Base-by-base conservation (phyloP, 2,329 filamentous ascomycete genomes). In the Sphaceloma murrayae region DNA sequence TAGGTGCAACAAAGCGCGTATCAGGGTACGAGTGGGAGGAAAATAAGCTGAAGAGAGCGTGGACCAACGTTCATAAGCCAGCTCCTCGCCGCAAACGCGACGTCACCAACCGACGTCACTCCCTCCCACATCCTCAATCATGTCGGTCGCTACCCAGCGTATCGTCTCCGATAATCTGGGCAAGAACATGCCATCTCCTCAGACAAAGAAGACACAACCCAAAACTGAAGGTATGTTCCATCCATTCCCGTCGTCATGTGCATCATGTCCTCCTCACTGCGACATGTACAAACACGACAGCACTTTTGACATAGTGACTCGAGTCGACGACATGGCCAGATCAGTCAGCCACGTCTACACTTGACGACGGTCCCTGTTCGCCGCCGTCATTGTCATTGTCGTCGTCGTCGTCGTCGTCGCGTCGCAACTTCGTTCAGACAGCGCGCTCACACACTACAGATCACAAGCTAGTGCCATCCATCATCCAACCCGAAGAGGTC, bases 401-500 rank as follows among this genome's bases (percentile, higher is more conserved):
- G 24, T 27, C 24, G 24, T 11, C 24, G 24, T 7, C 24, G 7
- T 11, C 6, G 24, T 11, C 24, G 11, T 27, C 24, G 7, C 11
- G 24, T 11, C 11, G 24, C 24, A 27, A 11, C n/a, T n/a, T n/a
- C n/a, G n/a, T n/a, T n/a, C n/a, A n/a, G n/a, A n/a, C n/a, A n/a
- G n/a, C n/a, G n/a, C n/a, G n/a, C n/a, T n/a, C n/a, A n/a, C n/a
- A n/a, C n/a, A n/a, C n/a, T n/a, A n/a, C n/a, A n/a, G n/a, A n/a
- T n/a, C 34, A 33, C 48, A 45, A 57, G 54, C 45, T 46, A 39
- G 48, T 60, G n/a, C 58, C 58, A 10, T 57, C 56, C 34, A 60
- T 61, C 48, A 58, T 56, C 44, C 57, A 58, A 46, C 58, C 59
- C 21, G 58, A 61, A 39, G 55, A 58, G 24, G 45, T 45, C 40